A percentile compares a stretch with the other conserved stretches of the same genome.
phyloP scores from a whole-genome alignment of 139 green algal genomes.

The Chara braunii region DNA sequence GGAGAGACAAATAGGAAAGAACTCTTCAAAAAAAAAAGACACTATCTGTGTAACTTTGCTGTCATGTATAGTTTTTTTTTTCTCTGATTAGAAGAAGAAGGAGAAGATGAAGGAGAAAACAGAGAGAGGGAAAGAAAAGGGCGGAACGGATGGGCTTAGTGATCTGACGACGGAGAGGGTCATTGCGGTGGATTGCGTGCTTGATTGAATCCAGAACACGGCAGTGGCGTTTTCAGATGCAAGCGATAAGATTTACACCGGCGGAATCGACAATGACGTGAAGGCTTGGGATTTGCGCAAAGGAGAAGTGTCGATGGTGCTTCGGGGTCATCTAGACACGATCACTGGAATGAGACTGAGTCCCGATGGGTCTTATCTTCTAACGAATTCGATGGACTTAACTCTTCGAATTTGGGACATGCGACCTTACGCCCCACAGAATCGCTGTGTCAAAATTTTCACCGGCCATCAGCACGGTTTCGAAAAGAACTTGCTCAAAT shows the following conservation, averaged over 20 bases:
- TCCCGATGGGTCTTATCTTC: conserved; percentile 72
- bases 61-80: too few species aligned
- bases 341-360: conserved; percentile 64
- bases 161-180: too few species aligned
- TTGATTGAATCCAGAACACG: conserved; percentile 48
- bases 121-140: too few species aligned
- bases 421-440: conserved; percentile 75
- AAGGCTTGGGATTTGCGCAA: conserved; percentile 82
- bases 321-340: conserved; percentile 50
- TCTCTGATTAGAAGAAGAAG: too few species aligned
- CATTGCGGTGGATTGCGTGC: too few species aligned
- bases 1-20: too few species aligned
- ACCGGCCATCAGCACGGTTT: conserved; percentile 68
- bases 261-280: conserved; percentile 77
- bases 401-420: conserved; percentile 79
- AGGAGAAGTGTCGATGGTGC: conserved; percentile 50
- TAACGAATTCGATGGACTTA: conserved; percentile 94
- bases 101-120: too few species aligned
- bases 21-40: too few species aligned
- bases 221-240: conserved; percentile 70
- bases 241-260: conserved; percentile 80
- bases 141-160: too few species aligned
- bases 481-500: conserved; percentile 86
- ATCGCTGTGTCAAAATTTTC: conserved; percentile 69
- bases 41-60: too few species aligned